Percentiles rank a stretch among this genome's conserved stretches.
Conservation (phyloP, 768 basidiomycete genomes). For the Botryobasidium botryosum region DNA sequence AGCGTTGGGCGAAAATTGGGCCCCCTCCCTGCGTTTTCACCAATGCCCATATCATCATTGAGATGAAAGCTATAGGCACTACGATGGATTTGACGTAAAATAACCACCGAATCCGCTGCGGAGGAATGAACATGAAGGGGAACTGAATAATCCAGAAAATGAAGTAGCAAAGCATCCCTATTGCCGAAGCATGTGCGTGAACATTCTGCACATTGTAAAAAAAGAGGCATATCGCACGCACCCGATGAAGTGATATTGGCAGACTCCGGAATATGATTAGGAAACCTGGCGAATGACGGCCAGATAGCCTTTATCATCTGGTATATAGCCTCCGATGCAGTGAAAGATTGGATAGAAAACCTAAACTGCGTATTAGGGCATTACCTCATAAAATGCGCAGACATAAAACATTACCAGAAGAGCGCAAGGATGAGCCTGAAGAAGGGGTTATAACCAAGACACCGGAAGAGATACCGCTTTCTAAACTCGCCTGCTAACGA, state of each 20-base stretch:
- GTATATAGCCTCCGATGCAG: conserved; percentile 27
- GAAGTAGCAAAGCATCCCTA: conserved; percentile 60
- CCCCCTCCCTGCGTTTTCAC: conserved; percentile 36
- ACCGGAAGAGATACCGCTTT: too few species aligned
- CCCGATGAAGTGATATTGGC: conserved; percentile 47
- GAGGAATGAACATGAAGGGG: conserved; percentile 58
- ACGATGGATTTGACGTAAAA: conserved; percentile 52
- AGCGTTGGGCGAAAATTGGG: conserved; percentile 38
- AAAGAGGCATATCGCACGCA: not conserved
- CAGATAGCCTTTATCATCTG: conserved; percentile 76
- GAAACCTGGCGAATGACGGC: conserved; percentile 48
- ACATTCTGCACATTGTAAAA: too few species aligned
- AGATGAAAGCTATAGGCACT: conserved; percentile 47
- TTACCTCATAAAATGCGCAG: too few species aligned
- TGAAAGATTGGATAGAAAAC: conserved; percentile 39
- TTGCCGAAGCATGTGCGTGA: conserved; percentile 1
- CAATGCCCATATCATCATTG: conserved; percentile 68
- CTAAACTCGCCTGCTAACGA: conserved; percentile 63
- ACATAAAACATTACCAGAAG: too few species aligned
- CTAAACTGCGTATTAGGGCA: too few species aligned
- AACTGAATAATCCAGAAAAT: conserved; percentile 65
- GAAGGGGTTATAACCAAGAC: too few species aligned
- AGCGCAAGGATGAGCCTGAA: too few species aligned
- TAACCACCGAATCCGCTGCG: conserved; percentile 57
- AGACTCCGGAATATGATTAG: conserved; percentile 40